Evolutionary conservation across 768 basidiomycete genomes (phyloP).

Genomic region (Rhodotorula diobovata): DNA sequence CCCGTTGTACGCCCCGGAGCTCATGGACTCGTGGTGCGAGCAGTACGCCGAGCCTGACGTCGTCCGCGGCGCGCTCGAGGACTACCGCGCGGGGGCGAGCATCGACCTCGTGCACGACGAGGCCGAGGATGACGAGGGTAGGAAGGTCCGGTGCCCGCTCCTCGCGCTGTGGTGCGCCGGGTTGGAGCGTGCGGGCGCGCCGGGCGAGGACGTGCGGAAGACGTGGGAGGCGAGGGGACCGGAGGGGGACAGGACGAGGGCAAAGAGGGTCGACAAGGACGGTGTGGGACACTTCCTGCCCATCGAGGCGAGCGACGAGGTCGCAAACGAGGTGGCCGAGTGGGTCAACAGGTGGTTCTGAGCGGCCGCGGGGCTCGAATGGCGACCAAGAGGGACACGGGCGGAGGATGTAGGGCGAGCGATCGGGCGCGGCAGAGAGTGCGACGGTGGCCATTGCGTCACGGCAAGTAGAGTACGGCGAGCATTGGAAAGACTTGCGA

Average conservation of each 20-base stretch:
- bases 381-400: too few relatives aligned
- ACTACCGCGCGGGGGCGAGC: conserved; percentile 46
- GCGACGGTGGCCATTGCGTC: too few relatives aligned
- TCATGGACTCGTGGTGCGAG: not conserved
- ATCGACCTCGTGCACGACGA: conserved; percentile 46
- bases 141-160: conserved; percentile 1
- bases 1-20: not conserved
- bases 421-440: too few relatives aligned
- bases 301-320: conserved; percentile 4
- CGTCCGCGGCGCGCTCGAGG: conserved; percentile 40
- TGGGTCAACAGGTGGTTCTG: not conserved
- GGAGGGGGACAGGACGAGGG: not conserved
- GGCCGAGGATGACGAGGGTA: conserved; percentile 22
- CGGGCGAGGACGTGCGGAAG: not conserved
- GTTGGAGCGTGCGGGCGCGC: not conserved
- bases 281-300: conserved; percentile 7
- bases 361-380: not conserved
- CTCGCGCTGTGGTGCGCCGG: conserved; percentile 2
- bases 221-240: not conserved
- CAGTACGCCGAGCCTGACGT: not conserved
- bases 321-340: not conserved
- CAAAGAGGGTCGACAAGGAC: not conserved
- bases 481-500: too few relatives aligned
- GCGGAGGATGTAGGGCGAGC: too few relatives aligned
- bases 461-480: too few relatives aligned